phyloP scores from a whole-genome alignment of 768 basidiomycete species.

The Phaffia australis region DNA sequence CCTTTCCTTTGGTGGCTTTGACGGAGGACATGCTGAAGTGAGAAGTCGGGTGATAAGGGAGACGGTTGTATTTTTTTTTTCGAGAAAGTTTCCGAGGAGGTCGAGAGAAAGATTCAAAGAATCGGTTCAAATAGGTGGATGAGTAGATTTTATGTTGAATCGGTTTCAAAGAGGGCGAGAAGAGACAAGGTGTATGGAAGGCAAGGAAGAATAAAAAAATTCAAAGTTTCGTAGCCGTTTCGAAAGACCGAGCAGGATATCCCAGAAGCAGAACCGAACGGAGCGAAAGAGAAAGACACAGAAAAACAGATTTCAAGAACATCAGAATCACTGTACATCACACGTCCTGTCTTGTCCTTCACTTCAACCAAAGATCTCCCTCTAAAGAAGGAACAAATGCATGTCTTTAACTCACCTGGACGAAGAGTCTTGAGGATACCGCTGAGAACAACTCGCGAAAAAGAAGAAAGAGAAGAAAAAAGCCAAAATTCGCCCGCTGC shows the following conservation, averaged over 20 bases:
- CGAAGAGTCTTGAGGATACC: too few relatives aligned
- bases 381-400: too few relatives aligned
- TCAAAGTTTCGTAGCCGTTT: too few relatives aligned
- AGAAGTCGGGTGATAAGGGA: conserved; percentile 27
- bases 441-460: too few relatives aligned
- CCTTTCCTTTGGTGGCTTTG: conserved; percentile 14
- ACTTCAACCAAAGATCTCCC: too few relatives aligned
- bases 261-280: neutral
- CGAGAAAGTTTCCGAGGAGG: conserved; percentile 29
- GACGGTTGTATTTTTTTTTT: neutral
- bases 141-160: conserved; percentile 29
- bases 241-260: neutral
- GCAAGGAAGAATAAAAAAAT: conserved; percentile 18
- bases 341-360: too few relatives aligned
- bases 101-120: neutral
- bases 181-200: conserved; percentile 33
- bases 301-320: neutral
- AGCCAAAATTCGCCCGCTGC: too few relatives aligned
- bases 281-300: neutral
- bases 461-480: too few relatives aligned
- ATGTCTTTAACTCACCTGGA: too few relatives aligned
- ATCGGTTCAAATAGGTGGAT: conserved; percentile 17
- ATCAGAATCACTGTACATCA: too few relatives aligned
- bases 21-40: conserved; percentile 27
- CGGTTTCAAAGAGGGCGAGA: conserved; percentile 24